Conservation (phyloP, 371 early-diverging fungal genomes). For the Synchytrium microbalum region DNA sequence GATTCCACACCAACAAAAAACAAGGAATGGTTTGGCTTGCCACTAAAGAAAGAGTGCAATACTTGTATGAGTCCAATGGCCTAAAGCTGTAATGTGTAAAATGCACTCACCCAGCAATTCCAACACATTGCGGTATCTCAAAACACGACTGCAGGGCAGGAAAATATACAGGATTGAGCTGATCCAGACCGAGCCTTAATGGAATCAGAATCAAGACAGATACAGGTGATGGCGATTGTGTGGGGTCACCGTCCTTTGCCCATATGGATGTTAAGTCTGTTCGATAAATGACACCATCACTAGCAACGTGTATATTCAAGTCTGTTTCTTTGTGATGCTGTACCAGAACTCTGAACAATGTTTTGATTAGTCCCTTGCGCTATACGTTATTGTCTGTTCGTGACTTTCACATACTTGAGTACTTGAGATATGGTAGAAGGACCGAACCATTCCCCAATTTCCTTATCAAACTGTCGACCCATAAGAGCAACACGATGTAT, state of each 20-base stretch:
- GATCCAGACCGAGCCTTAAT: constrained; percentile 79
- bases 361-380: no score
- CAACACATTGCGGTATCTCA: constrained; percentile 67
- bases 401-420: constrained; percentile 54
- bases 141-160: constrained; percentile 60
- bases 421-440: constrained; percentile 89
- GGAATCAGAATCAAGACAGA: constrained; percentile 71
- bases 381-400: no score
- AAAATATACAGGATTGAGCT: constrained; percentile 76
- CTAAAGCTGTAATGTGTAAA: no score
- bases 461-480: constrained; percentile 77
- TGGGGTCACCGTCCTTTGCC: not conserved
- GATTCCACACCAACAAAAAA: constrained; percentile 86
- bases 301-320: constrained; percentile 61
- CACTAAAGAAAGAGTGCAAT: constrained; percentile 44
- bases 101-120: constrained; percentile 76
- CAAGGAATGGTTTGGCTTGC: constrained; percentile 85
- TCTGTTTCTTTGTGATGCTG: constrained; percentile 51
- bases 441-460: constrained; percentile 95
- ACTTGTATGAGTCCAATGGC: no score
- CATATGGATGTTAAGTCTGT: constrained; percentile 41
- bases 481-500: constrained; percentile 86
- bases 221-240: not conserved
- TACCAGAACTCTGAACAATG: constrained; percentile 50
- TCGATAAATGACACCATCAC: constrained; percentile 66